Conservation (phyloP, 225 moss, liverwort and hornwort species). For the Ulota crispa region DNA sequence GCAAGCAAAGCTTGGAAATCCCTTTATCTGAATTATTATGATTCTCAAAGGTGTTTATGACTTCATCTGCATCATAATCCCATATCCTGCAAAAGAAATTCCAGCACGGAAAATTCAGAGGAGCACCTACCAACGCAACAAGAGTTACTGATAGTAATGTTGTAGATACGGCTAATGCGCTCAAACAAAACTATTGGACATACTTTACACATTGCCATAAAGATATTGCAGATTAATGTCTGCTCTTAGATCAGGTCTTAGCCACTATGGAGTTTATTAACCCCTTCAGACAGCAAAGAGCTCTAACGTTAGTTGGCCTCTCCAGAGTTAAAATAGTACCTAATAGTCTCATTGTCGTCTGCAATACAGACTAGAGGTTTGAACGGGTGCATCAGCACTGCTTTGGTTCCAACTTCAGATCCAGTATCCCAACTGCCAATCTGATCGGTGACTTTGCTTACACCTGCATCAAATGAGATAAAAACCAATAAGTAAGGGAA, state of each 20-base stretch:
- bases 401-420: slow-evolving; percentile 85
- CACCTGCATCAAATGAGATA: slow-evolving; percentile 54
- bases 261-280: background rate
- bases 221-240: background rate
- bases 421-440: slow-evolving; percentile 71
- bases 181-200: background rate
- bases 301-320: background rate
- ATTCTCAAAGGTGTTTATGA: slow-evolving; percentile 83
- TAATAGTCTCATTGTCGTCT: slow-evolving; percentile 88
- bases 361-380: slow-evolving; percentile 81
- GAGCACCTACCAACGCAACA: slow-evolving; percentile 3
- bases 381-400: slow-evolving; percentile 87
- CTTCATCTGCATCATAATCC: slow-evolving; percentile 72
- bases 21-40: slow-evolving; percentile 81
- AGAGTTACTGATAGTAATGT: background rate
- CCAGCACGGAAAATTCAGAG: slow-evolving; percentile 6
- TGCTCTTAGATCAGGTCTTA: background rate
- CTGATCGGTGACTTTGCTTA: slow-evolving; percentile 76
- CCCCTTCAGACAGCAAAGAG: background rate
- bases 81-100: slow-evolving; percentile 63
- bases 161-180: background rate
- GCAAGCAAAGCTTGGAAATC: slow-evolving; percentile 80
- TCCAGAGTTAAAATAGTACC: slow-evolving; percentile 41
- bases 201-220: background rate
- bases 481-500: slow-evolving; percentile 18